Base-by-base conservation (phyloP, 139 green algal genomes). In the Ettlia oleoabundans region DNA sequence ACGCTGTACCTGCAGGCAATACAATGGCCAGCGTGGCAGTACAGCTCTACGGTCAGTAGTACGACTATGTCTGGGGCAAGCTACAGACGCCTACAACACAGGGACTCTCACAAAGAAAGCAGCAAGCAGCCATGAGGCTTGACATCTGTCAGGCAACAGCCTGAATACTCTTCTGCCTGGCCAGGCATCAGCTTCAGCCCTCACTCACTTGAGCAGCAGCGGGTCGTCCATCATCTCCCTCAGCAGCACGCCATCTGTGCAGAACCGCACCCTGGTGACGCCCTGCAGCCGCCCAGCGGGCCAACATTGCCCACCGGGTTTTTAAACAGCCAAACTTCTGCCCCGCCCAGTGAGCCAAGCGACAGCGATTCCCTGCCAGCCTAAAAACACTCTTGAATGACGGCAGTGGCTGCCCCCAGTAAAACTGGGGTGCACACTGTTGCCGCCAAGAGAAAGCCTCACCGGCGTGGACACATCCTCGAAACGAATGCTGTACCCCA, bases 221-320 rank as follows among this genome's bases (percentile, higher is more conserved):
- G 95, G 94, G 78, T 98, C 94, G 0, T 90, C 80, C 89, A 96
- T 86, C 92, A 98, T 96, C 77, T 98, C 95, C 1, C 92, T 85
- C 42, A 98, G 83, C 80, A 98, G 93, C 67, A 98, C 89, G 7
- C 95, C 95, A 77, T 98, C 94, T 13, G 96, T 98, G n/a, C 95
- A 88, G 84, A 94, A 98, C 65, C 93, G 95, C 47, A 98, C 91
- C 19, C 85, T 77, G 2, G 96, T 98, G 2, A 83, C 68, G 10
- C 84, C 90, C 90, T 95, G 88, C 52, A 28, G 5, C 21, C 37
- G 10, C 18, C 21, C 15, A n/a, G 21, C 10, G 15, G 47, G 10
- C 15, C 15, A 58, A 58, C 13, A 15, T 58, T 58, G 15, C 47
- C 13, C 13, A 58, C 13, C 47, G 47, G 47, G 47, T 58, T 58